Evolutionary conservation across 441 rosid genomes (phyloP).

Genomic region (Croton setiger): DNA sequence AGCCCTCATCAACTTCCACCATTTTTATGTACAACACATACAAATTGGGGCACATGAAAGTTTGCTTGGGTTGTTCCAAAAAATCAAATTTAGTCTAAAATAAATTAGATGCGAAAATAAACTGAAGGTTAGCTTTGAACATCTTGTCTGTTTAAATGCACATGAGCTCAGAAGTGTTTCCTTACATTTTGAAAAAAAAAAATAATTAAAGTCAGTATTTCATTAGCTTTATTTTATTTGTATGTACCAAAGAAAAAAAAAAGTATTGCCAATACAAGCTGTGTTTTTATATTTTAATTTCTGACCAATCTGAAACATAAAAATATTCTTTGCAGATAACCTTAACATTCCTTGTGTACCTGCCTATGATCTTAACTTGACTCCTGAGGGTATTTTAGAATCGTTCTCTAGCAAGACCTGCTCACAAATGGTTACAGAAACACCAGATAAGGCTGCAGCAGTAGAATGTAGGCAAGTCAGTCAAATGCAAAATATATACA

Average conservation of each 20-base stretch:
- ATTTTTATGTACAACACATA: too few species aligned
- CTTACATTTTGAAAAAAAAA: background rate
- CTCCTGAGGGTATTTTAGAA: constrained; percentile 24
- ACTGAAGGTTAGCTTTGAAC: background rate
- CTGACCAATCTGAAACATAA: constrained; percentile 17
- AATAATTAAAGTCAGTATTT: background rate
- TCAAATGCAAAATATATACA: constrained; percentile 22
- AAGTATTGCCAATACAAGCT: constrained; percentile 2
- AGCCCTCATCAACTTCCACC: too few species aligned
- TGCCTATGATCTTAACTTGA: constrained; percentile 36
- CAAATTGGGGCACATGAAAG: background rate
- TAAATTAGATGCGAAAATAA: background rate
- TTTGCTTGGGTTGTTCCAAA: background rate
- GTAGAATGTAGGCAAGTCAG: constrained; percentile 21
- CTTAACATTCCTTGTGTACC: constrained; percentile 17
- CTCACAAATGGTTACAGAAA: constrained; percentile 44
- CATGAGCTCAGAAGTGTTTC: background rate
- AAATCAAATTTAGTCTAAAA: background rate
- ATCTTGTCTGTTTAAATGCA: background rate
- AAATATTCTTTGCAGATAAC: constrained; percentile 32
- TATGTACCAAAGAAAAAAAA: too few species aligned
- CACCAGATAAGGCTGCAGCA: constrained; percentile 44
- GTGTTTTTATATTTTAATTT: constrained; percentile 11
- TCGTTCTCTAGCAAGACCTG: constrained; percentile 19
- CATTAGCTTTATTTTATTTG: background rate